These are phyloP conservation scores for Acanthamoeba culbertsoni DNA, from an alignment of 208 protist species.

Conservation along the genomic window DNA sequence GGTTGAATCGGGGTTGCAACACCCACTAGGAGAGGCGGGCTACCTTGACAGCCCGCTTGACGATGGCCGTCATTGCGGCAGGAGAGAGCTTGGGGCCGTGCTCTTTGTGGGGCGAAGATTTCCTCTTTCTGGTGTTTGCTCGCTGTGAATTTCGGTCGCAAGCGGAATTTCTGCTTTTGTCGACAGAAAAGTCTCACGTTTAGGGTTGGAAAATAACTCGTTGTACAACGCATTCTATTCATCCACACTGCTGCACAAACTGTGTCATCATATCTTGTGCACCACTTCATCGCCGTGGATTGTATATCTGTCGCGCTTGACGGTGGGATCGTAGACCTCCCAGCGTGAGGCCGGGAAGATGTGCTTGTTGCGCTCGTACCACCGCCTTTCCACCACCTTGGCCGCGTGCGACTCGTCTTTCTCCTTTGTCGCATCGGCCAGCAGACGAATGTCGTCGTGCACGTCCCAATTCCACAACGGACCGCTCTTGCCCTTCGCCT, in stretches of 20 bases:
- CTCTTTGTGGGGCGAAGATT: neutral
- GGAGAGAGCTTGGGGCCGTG: neutral
- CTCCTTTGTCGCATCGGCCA: constrained; percentile 81
- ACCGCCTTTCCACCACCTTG: constrained; percentile 83
- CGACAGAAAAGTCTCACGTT: neutral
- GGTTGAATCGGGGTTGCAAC: neutral
- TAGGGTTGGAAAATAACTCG: no score
- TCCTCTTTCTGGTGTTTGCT: neutral
- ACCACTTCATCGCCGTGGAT: constrained; percentile 70
- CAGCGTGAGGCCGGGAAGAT: constrained; percentile 88
- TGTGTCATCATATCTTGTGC: neutral
- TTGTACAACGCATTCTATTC: no score
- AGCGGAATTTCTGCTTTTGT: neutral
- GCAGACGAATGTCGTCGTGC: constrained; percentile 87
- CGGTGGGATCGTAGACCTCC: constrained; percentile 85
- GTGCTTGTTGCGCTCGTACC: constrained; percentile 90
- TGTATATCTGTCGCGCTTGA: constrained; percentile 76
- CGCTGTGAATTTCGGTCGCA: neutral
- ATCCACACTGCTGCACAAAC: neutral
- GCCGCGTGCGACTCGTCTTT: constrained; percentile 86
- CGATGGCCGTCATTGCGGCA: neutral
- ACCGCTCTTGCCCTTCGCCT: constrained; percentile 87
- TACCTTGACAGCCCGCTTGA: constrained; percentile 11
- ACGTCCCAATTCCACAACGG: constrained; percentile 89
- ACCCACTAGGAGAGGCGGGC: neutral